Conservation (phyloP, 2,329 filamentous ascomycete species). For the Trichoderma guizhouense region DNA sequence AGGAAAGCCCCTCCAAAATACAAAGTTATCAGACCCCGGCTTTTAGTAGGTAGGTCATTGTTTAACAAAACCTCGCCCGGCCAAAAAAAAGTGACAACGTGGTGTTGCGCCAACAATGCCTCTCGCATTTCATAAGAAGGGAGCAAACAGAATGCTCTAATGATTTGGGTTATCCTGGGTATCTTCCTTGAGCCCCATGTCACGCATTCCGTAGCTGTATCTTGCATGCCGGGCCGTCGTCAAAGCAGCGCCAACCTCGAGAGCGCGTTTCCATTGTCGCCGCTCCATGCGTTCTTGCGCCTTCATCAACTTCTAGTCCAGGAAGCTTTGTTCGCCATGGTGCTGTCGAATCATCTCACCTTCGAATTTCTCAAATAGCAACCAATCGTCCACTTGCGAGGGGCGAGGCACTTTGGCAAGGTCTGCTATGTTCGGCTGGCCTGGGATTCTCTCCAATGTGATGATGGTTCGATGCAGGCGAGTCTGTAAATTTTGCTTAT, state of each 20-base stretch:
- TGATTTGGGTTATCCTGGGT: neutral
- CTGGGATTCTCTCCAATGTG: constrained; percentile 42
- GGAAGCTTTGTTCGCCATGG: constrained; percentile 38
- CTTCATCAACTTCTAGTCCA: constrained; percentile 40
- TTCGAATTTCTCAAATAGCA: constrained; percentile 47
- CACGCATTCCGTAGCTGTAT: constrained; percentile 5
- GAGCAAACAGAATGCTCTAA: neutral
- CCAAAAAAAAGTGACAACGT: neutral
- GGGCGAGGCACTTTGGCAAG: constrained; percentile 47
- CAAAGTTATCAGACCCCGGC: neutral
- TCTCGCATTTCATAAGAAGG: neutral
- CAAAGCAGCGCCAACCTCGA: constrained; percentile 28
- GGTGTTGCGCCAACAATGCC: neutral
- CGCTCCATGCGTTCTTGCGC: constrained; percentile 29
- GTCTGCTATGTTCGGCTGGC: constrained; percentile 42
- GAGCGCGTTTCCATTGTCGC: constrained; percentile 28
- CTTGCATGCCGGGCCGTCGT: constrained; percentile 18
- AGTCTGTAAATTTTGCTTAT: constrained; percentile 38
- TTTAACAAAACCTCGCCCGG: neutral
- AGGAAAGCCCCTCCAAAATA: constrained; percentile 7
- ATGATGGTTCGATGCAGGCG: constrained; percentile 44
- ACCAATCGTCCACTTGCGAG: constrained; percentile 56
- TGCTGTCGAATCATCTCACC: constrained; percentile 39
- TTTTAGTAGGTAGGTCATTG: neutral
- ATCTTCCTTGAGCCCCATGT: neutral